phyloP scores from a whole-genome alignment of 179 eudicot genomes.

The Beta corolliflora region DNA sequence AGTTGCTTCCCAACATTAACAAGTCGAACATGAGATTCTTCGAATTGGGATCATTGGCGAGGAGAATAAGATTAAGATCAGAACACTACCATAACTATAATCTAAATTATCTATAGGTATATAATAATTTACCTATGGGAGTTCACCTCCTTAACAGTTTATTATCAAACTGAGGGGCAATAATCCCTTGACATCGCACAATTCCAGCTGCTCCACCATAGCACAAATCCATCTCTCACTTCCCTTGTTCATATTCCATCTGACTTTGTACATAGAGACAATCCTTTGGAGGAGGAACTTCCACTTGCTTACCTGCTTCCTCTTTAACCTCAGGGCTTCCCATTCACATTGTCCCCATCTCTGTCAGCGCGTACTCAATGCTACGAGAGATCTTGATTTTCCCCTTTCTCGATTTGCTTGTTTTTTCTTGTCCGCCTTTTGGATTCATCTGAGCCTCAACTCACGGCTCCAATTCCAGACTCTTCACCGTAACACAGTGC shows the following conservation, averaged over 20 bases:
- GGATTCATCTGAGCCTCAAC: constrained; percentile 17
- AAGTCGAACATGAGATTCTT: no score
- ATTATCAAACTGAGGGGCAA: constrained; percentile 31
- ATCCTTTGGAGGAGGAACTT: constrained; percentile 59
- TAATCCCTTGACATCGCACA: constrained; percentile 75
- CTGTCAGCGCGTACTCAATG: constrained; percentile 33
- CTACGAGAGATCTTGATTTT: no score
- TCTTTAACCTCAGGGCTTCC: constrained; percentile 14
- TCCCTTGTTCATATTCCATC: constrained; percentile 95
- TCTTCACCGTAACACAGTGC: constrained; percentile 53
- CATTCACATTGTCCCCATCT: constrained; percentile 21
- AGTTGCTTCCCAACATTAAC: no score
- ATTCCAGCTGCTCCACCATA: constrained; percentile 93
- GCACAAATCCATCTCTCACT: constrained; percentile 89
- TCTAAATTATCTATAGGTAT: constrained; percentile 8
- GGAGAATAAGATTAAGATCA: not conserved
- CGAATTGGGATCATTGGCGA: no score
- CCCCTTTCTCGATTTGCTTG: constrained; percentile 25
- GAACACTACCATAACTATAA: not conserved
- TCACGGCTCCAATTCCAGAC: constrained; percentile 30
- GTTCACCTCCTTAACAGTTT: constrained; percentile 28
- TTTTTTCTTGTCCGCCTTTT: constrained; percentile 27
- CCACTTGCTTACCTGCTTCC: constrained; percentile 30
- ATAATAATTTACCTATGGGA: not conserved
- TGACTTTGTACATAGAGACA: constrained; percentile 72